Conservation (phyloP, 2,329 filamentous ascomycete genomes). For the Cytospora chrysosperma region DNA sequence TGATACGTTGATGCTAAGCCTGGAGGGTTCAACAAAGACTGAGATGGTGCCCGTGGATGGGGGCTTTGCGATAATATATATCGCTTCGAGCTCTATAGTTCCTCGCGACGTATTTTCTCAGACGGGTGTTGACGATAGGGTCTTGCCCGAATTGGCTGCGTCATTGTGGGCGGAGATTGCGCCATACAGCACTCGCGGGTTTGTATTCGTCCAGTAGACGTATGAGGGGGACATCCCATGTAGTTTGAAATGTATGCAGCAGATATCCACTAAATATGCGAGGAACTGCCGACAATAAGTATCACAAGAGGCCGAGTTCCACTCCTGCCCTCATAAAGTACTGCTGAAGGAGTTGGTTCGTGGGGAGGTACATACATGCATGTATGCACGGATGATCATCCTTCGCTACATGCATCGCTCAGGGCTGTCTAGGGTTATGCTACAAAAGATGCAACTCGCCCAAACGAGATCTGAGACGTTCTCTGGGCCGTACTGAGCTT, state of each 20-base stretch:
- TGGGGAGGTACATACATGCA: neutral
- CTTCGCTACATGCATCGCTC: neutral
- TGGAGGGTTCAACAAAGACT: neutral
- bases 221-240: neutral
- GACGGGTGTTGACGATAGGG: neutral
- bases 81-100: neutral
- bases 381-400: neutral
- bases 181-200: neutral
- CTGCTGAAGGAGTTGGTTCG: neutral
- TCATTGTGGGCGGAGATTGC: conserved; percentile 19
- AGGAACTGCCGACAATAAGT: neutral
- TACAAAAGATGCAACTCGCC: neutral
- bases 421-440: neutral
- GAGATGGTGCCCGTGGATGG: neutral
- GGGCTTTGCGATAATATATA: neutral
- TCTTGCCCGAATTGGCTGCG: neutral
- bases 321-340: neutral
- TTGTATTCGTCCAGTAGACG: neutral
- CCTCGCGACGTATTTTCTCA: neutral
- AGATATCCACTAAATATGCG: neutral
- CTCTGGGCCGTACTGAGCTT: too few species aligned
- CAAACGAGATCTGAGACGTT: neutral
- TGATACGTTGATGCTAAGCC: neutral
- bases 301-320: neutral
- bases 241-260: neutral